Percentiles rank a stretch among this genome's conserved stretches.
These are phyloP conservation scores for Diaporthe sp. DNA, from an alignment of 2,329 filamentous ascomycete genomes.

Conservation along the genomic window DNA sequence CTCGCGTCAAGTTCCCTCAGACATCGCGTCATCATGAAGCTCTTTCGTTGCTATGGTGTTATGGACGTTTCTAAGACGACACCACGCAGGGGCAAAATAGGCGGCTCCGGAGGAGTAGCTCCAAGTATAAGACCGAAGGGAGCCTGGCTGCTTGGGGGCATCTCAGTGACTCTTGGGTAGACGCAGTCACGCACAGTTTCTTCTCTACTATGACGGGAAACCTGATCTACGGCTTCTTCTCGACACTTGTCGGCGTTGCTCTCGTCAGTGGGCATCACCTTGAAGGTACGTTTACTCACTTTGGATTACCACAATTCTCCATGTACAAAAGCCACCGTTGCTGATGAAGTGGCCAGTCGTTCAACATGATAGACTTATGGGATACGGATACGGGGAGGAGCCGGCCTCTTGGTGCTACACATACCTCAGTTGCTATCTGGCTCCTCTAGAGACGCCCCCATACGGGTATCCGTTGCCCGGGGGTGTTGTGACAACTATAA, in stretches of 20 bases:
- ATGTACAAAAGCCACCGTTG: neutral
- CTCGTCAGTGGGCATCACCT: neutral
- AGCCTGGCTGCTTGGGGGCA: neutral
- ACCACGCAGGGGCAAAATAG: too few species aligned
- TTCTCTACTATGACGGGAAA: neutral
- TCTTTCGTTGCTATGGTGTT: neutral
- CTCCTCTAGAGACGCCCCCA: neutral
- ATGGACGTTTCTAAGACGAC: neutral
- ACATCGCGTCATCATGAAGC: neutral
- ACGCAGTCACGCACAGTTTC: neutral
- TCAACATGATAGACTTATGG: neutral
- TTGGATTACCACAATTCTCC: neutral
- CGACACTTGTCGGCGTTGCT: neutral
- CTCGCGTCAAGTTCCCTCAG: neutral
- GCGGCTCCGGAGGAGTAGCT: too few species aligned
- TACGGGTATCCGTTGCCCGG: neutral
- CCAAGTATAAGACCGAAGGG: neutral
- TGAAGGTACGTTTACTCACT: neutral
- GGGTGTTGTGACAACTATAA: neutral
- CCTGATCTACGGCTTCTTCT: neutral
- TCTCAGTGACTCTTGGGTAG: neutral
- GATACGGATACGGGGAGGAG: neutral
- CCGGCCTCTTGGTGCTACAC: conserved; percentile 7
- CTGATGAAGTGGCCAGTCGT: neutral
- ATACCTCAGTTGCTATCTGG: conserved; percentile 6